Evolutionary conservation across 192 early-diverging fungal genomes (phyloP), one percentile per base, ranked within the genome.

Genomic region (Backusella morwellensis): DNA sequence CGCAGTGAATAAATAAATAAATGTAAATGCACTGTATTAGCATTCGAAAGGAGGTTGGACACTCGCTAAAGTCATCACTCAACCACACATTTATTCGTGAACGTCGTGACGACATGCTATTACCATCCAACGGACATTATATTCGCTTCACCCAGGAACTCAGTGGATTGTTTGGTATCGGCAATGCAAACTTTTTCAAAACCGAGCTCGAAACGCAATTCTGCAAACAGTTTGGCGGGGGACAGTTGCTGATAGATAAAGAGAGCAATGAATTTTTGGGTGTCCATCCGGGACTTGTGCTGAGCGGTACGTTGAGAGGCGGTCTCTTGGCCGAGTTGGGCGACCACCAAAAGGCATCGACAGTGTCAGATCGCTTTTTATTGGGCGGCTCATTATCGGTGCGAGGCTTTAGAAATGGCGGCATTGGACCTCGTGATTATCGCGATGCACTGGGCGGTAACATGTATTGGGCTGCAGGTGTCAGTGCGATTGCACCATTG

Each of bases 381-480:
- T 78, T 99, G 21, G 97, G 97, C 52, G 97, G 97, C 15, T 91
- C 92, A 21, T 88, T 88, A 70, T 93, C 92, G 11, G 85, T 99
- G 8, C 88, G 97, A 42, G 97, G 97, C 21, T 99, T 99, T 83
- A 87, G 86, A 82, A 88, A 93, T 52, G 89, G 89, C 73, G 97
- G 97, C 0, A 85, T 99, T 32, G 97, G 97, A 19, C 97, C 97
- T 19, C 90, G 89, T 68, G 96, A 99, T 15, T 70, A 75, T 70
- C 32, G 75, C 56, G 97, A 99, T 82, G 87, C 91, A 6, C 77
- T 98, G 7, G 97, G 97, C 50, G 97, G 95, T n/a, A 94, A 97
- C 74, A 80, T 88, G 40, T 97, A 94, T 80, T 89, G 91, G 80
- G 87, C 94, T 6, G 90, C 88, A 0, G 95, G 96, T 0, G 35